Evolutionary conservation across 2,329 filamentous ascomycete genomes (phyloP), one percentile per base, ranked within the genome.

Genomic region (Colletotrichum cereale): DNA sequence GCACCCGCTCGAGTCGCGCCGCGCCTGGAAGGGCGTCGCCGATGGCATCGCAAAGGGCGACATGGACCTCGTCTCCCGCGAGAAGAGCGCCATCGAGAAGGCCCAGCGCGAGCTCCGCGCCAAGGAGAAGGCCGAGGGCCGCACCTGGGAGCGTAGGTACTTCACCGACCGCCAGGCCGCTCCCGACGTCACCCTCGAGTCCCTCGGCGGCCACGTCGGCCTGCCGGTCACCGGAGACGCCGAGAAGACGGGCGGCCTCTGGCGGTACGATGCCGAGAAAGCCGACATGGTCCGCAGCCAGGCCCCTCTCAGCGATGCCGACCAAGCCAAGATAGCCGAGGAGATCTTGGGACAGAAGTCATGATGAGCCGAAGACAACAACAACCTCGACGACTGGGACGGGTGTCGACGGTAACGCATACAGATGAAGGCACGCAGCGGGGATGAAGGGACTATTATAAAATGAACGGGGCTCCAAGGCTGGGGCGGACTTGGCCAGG

Each of bases 51-150:
- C 89, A 67, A 89, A 88, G 75, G 93, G 94, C 69, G 94, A 98
- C 80, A 94, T 98, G 88, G 94, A 97, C 75, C 84, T 88, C 5
- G 94, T 94, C 0, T 90, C 90, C 2, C 79, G 83, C 18, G 93
- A 97, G 80, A 98, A 98, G 86, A 88, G 89, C 68, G 93, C 94
- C 82, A 97, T 98, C 74, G 96, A 98, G 82, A 93, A 94, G 76
- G 90, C 91, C 44, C 96, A 98, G 85, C 90, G 93, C 88, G 81
- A 86, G 90, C 78, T 85, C 83, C 90, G 95, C 74, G 89, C 89
- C 79, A 86, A 89, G 77, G 95, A 98, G 80, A 90, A 89, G 77
- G 86, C 88, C n/a, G 93, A 95, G 76, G 91, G 91, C 26, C 87
- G 88, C 53, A 86, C 89, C 50, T 99, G 96, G 96, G 88, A 95